Evolutionary conservation across 495 filamentous ascomycete genomes (phyloP).

Genomic region (Penicillium angulare): DNA sequence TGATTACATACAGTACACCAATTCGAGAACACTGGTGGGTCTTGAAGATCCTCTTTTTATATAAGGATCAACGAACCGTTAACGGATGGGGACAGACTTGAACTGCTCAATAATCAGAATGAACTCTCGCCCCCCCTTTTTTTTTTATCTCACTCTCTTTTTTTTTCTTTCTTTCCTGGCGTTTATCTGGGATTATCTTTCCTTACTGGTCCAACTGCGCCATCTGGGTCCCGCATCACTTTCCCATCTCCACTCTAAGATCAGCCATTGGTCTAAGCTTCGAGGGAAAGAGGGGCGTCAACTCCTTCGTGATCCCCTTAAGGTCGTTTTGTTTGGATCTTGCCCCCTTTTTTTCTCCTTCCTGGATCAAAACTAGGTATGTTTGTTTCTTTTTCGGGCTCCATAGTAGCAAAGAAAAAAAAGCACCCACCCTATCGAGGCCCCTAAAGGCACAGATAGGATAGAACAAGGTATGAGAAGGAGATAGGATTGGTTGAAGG

Average conservation of each 20-base stretch:
- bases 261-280: slow-evolving; percentile 17
- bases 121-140: not conserved
- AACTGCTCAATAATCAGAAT: not conserved
- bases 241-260: not conserved
- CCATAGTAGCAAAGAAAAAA: too few species aligned
- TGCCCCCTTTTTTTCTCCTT: slow-evolving; percentile 1
- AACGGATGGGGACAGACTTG: not conserved
- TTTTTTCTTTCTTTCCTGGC: slow-evolving; percentile 1
- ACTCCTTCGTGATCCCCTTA: slow-evolving; percentile 14
- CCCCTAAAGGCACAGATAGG: too few species aligned
- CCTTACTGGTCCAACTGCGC: too few species aligned
- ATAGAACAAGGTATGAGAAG: too few species aligned
- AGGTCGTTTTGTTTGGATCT: slow-evolving; percentile 7
- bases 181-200: not conserved
- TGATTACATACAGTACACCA: too few species aligned
- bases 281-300: slow-evolving; percentile 3
- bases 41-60: not conserved
- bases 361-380: too few species aligned
- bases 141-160: slow-evolving; percentile 14
- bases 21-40: too few species aligned
- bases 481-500: too few species aligned
- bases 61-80: not conserved
- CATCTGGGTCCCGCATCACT: too few species aligned
- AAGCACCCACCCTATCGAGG: too few species aligned
- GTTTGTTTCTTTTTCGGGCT: too few species aligned